Conservation (phyloP, 2,329 filamentous ascomycete species). For the Pseudogymnoascus sp. region DNA sequence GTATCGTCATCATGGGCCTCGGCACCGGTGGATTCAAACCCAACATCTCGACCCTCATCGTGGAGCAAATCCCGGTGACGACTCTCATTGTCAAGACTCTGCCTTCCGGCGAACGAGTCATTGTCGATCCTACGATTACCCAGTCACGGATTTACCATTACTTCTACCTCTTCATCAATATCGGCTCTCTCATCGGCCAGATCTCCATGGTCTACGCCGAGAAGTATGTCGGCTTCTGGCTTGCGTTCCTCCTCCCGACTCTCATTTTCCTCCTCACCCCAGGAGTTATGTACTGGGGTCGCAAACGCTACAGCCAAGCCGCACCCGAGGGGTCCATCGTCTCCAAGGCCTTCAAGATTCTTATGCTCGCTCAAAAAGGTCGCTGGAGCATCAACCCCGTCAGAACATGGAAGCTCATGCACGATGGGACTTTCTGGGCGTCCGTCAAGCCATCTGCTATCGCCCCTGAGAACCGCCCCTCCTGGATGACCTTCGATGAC, state of each 20-base stretch:
- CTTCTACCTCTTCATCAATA: slow-evolving; percentile 49
- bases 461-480: slow-evolving; percentile 53
- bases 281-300: slow-evolving; percentile 47
- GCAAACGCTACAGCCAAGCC: slow-evolving; percentile 48
- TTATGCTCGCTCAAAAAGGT: slow-evolving; percentile 47
- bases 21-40: slow-evolving; percentile 41
- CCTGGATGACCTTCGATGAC: slow-evolving; percentile 76
- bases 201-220: slow-evolving; percentile 47
- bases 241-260: slow-evolving; percentile 34
- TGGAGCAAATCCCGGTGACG: slow-evolving; percentile 26
- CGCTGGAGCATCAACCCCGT: slow-evolving; percentile 48
- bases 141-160: slow-evolving; percentile 28
- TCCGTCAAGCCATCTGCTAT: slow-evolving; percentile 49
- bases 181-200: slow-evolving; percentile 34
- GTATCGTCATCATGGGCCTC: slow-evolving; percentile 40
- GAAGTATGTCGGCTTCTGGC: slow-evolving; percentile 46
- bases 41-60: slow-evolving; percentile 30
- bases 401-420: slow-evolving; percentile 48
- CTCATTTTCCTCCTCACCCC: slow-evolving; percentile 48
- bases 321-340: slow-evolving; percentile 62
- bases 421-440: slow-evolving; percentile 51
- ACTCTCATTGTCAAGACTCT: slow-evolving; percentile 23
- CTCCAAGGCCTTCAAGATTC: slow-evolving; percentile 50
- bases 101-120: slow-evolving; percentile 26
- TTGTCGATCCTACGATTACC: slow-evolving; percentile 29